These are phyloP conservation scores for Clausena lansium DNA, from an alignment of 345 rosid species.

Conservation along the genomic window DNA sequence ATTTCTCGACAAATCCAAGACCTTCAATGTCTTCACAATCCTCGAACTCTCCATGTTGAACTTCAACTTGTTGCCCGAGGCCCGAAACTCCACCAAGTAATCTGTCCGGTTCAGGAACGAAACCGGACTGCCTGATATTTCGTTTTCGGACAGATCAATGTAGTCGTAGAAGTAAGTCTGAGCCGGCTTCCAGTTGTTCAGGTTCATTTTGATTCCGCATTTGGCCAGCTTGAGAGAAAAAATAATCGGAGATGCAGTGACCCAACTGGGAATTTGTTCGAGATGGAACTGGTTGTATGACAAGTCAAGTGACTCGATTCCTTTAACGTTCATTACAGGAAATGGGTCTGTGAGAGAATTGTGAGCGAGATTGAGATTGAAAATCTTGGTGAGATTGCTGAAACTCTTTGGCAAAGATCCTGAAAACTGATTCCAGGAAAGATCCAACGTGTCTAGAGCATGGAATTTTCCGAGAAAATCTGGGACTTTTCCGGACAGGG, in stretches of 20 bases:
- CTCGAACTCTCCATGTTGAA: slow-evolving; percentile 48
- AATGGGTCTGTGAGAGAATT: slow-evolving; percentile 65
- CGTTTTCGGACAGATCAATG: slow-evolving; percentile 64
- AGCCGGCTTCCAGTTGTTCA: slow-evolving; percentile 62
- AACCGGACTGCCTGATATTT: slow-evolving; percentile 58
- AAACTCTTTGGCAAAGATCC: slow-evolving; percentile 61
- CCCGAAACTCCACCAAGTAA: slow-evolving; percentile 50
- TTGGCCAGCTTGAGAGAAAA: slow-evolving; percentile 69
- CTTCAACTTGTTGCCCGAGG: slow-evolving; percentile 48
- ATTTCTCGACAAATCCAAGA: slow-evolving; percentile 60
- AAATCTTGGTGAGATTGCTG: slow-evolving; percentile 68
- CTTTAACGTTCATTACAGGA: slow-evolving; percentile 65
- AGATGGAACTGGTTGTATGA: slow-evolving; percentile 63
- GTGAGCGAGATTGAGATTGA: slow-evolving; percentile 69
- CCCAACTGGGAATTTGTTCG: slow-evolving; percentile 68
- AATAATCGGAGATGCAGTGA: slow-evolving; percentile 63
- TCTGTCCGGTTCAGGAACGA: slow-evolving; percentile 54
- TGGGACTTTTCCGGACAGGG: slow-evolving; percentile 57
- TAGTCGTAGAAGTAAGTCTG: slow-evolving; percentile 66
- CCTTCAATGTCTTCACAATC: slow-evolving; percentile 40
- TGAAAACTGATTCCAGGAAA: slow-evolving; percentile 46
- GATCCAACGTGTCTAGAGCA: slow-evolving; percentile 60
- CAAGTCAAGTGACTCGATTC: slow-evolving; percentile 73
- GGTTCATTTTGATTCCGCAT: slow-evolving; percentile 61
- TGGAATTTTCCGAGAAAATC: slow-evolving; percentile 52